Conservation (phyloP, 257 asterid genomes). For the Capsicum chinense region DNA sequence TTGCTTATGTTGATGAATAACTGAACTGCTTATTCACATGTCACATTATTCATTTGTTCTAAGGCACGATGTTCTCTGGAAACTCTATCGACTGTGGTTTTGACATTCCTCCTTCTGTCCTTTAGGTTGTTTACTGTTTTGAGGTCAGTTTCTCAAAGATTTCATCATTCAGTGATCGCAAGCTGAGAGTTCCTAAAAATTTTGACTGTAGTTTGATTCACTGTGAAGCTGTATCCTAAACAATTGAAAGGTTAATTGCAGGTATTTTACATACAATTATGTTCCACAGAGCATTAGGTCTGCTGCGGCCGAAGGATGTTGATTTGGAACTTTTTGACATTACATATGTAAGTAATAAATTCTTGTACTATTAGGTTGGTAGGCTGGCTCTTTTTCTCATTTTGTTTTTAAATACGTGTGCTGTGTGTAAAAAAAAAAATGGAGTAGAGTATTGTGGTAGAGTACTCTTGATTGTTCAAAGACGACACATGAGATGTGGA, state of each 20-base stretch:
- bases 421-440: background rate
- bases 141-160: constrained; percentile 22
- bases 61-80: background rate
- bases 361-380: background rate
- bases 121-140: background rate
- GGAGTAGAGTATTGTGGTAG: background rate
- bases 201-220: constrained; percentile 1
- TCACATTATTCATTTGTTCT: constrained; percentile 3
- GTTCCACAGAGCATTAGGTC: constrained; percentile 97
- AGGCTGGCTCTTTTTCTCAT: background rate
- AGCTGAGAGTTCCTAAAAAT: background rate
- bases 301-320: constrained; percentile 94
- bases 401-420: background rate
- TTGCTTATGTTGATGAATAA: constrained; percentile 26
- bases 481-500: background rate
- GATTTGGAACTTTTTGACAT: constrained; percentile 98
- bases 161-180: constrained; percentile 12
- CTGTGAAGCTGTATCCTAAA: background rate
- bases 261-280: constrained; percentile 90
- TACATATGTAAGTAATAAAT: constrained; percentile 73
- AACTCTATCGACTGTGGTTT: background rate
- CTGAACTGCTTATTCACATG: background rate
- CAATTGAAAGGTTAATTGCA: constrained; percentile 45
- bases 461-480: constrained; percentile 15
- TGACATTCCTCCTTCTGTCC: background rate